Percentiles rank a stretch among this genome's conserved stretches.
Evolutionary conservation across 2,329 filamentous ascomycete genomes (phyloP).

Genomic region (Thermoascus crustaceus): DNA sequence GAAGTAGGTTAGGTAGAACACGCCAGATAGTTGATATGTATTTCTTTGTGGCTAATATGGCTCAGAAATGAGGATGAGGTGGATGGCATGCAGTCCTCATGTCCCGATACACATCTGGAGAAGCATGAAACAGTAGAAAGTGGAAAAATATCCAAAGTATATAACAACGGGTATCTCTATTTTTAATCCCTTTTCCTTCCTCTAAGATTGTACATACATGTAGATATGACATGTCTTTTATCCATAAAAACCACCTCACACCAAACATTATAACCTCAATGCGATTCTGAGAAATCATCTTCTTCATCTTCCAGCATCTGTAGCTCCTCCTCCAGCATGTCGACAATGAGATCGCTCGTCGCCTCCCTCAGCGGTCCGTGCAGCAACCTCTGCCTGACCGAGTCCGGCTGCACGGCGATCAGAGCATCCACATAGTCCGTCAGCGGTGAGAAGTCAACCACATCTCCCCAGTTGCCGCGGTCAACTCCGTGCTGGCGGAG

Average conservation of each 20-base stretch:
- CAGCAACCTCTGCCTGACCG: slow-evolving; percentile 19
- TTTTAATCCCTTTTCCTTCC: not conserved
- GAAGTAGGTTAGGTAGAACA: too few relatives aligned
- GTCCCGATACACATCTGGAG: too few relatives aligned
- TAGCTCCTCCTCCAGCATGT: slow-evolving; percentile 31
- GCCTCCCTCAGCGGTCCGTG: slow-evolving; percentile 23
- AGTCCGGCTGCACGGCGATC: slow-evolving; percentile 16
- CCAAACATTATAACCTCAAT: too few relatives aligned
- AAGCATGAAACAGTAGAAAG: too few relatives aligned
- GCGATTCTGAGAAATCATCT: too few relatives aligned
- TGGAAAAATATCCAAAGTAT: not conserved
- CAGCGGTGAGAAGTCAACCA: slow-evolving; percentile 26
- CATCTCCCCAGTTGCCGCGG: slow-evolving; percentile 34
- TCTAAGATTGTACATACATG: not conserved
- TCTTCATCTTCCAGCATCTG: slow-evolving; percentile 18
- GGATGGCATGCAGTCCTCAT: too few relatives aligned
- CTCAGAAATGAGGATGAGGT: too few relatives aligned
- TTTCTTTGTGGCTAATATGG: too few relatives aligned
- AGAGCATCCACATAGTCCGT: slow-evolving; percentile 29
- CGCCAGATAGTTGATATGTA: too few relatives aligned
- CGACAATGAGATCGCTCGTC: slow-evolving; percentile 28
- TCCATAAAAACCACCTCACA: not conserved
- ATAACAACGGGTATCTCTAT: not conserved
- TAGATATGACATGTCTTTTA: not conserved
- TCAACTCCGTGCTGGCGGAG: slow-evolving; percentile 33